Evolutionary conservation across 2,329 filamentous ascomycete genomes (phyloP).

Genomic region (Fusarium newnesense): DNA sequence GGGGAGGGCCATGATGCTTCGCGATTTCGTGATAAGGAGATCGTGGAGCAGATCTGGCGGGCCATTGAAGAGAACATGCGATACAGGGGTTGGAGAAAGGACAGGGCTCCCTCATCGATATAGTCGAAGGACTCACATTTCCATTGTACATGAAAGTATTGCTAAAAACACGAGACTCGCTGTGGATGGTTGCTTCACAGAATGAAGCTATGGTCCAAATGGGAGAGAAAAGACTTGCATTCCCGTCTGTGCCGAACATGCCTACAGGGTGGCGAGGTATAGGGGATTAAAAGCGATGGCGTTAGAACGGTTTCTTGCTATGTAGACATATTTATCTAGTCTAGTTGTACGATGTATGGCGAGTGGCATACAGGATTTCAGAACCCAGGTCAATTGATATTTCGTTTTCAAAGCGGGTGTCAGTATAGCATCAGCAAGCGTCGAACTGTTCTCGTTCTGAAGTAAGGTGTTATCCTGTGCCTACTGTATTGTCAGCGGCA

Average conservation of each 20-base stretch:
- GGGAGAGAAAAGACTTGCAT: constrained; percentile 9
- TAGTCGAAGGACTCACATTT: constrained; percentile 36
- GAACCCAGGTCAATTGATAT: constrained; percentile 25
- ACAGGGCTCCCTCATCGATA: constrained; percentile 70
- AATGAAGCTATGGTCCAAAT: constrained; percentile 5
- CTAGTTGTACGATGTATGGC: constrained; percentile 10
- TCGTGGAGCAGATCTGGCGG: constrained; percentile 93
- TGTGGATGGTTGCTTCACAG: constrained; percentile 2
- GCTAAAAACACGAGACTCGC: not conserved
- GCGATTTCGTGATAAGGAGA: constrained; percentile 88
- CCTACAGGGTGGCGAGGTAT: constrained; percentile 21
- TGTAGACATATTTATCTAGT: constrained; percentile 27
- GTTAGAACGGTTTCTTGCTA: constrained; percentile 43
- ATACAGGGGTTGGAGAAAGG: constrained; percentile 81
- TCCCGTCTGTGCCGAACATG: constrained; percentile 29
- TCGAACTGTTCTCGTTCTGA: not conserved
- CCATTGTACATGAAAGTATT: constrained; percentile 6
- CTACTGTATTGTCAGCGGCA: not conserved
- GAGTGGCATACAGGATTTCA: constrained; percentile 14
- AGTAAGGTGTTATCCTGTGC: not conserved
- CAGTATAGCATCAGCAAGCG: not conserved
- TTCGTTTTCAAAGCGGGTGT: constrained; percentile 1
- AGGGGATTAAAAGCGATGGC: constrained; percentile 45
- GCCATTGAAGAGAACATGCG: constrained; percentile 89
- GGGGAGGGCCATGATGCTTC: constrained; percentile 63